A percentile compares a stretch with the other conserved stretches of the same genome.
Conservation (phyloP, 2,329 filamentous ascomycete genomes). For the Aspergillus tamarii region DNA sequence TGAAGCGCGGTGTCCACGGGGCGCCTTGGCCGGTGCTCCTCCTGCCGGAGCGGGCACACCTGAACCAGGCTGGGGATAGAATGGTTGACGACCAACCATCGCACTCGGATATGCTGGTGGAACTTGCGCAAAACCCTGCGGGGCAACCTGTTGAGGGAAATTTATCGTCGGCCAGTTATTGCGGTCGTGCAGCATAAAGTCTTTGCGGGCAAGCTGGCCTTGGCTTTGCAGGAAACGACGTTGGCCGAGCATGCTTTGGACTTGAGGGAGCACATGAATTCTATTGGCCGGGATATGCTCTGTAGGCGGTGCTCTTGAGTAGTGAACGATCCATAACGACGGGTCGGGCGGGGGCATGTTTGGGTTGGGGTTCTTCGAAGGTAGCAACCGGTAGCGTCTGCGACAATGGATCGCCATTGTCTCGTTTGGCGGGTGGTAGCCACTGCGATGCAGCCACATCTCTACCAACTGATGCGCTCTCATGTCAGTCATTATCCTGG, state of each 20-base stretch:
- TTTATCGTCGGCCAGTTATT: slow-evolving; percentile 87
- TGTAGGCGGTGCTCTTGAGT: slow-evolving; percentile 73
- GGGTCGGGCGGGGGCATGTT: slow-evolving; percentile 74
- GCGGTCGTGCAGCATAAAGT: slow-evolving; percentile 91
- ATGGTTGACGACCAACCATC: slow-evolving; percentile 41
- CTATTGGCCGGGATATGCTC: slow-evolving; percentile 70
- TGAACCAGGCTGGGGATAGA: slow-evolving; percentile 36
- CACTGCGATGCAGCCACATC: slow-evolving; percentile 79
- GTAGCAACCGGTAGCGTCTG: slow-evolving; percentile 81
- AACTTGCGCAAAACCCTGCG: slow-evolving; percentile 56
- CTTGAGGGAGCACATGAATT: slow-evolving; percentile 51
- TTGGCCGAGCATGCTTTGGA: slow-evolving; percentile 47
- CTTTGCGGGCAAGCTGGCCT: slow-evolving; percentile 82
- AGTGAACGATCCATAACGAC: slow-evolving; percentile 89
- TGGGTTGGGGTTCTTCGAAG: slow-evolving; percentile 69
- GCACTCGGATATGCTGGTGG: slow-evolving; percentile 47
- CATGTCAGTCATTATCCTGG: slow-evolving; percentile 9
- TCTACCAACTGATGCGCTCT: slow-evolving; percentile 72
- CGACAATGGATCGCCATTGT: slow-evolving; percentile 75
- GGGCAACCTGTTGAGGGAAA: slow-evolving; percentile 60
- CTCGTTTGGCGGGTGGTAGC: slow-evolving; percentile 75
- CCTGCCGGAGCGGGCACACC: slow-evolving; percentile 30
- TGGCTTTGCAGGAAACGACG: slow-evolving; percentile 68
- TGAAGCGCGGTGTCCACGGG: slow-evolving; percentile 49
- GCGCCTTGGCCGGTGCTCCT: slow-evolving; percentile 35